Percentiles rank a stretch among this genome's conserved stretches.
Conservation (phyloP, 768 basidiomycete genomes). For the Russula sp. region DNA sequence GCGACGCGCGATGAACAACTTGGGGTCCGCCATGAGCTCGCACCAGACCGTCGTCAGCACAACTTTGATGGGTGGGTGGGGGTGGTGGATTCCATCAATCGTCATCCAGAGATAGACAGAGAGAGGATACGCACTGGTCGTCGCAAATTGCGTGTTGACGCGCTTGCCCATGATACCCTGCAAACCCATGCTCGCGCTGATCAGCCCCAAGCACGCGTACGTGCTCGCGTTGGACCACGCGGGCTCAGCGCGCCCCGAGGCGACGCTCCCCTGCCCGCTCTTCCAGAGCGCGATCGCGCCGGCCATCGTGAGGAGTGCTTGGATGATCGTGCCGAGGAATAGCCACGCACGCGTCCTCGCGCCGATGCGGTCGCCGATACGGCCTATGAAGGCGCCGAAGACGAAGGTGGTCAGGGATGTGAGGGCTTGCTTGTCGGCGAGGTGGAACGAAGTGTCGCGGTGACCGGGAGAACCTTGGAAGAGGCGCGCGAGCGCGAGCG, state of each 20-base stretch:
- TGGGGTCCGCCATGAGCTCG: slow-evolving; percentile 77
- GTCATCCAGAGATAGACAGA: background rate
- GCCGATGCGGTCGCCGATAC: slow-evolving; percentile 80
- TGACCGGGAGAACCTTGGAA: slow-evolving; percentile 47
- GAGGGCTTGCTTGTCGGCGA: slow-evolving; percentile 78
- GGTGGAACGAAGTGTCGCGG: slow-evolving; percentile 60
- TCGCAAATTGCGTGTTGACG: slow-evolving; percentile 72
- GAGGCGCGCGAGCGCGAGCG: slow-evolving; percentile 76
- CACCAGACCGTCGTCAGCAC: slow-evolving; percentile 88
- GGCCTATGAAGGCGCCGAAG: slow-evolving; percentile 68
- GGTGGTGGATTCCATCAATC: background rate
- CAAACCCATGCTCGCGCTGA: slow-evolving; percentile 74
- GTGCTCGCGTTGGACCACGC: slow-evolving; percentile 64
- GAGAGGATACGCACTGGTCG: slow-evolving; percentile 48
- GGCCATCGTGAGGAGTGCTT: slow-evolving; percentile 70
- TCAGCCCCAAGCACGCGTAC: slow-evolving; percentile 69
- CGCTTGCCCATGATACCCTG: slow-evolving; percentile 86
- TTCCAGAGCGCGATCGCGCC: slow-evolving; percentile 68
- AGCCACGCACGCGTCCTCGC: slow-evolving; percentile 71
- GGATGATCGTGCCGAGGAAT: slow-evolving; percentile 60
- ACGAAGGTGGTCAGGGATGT: slow-evolving; percentile 76
- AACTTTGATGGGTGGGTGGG: slow-evolving; percentile 36
- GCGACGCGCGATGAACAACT: slow-evolving; percentile 54
- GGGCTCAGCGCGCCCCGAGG: slow-evolving; percentile 50
- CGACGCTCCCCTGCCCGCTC: slow-evolving; percentile 51